These are phyloP conservation scores for Saturnispora hagleri DNA, from an alignment of 805 yeast genomes.

Conservation along the genomic window DNA sequence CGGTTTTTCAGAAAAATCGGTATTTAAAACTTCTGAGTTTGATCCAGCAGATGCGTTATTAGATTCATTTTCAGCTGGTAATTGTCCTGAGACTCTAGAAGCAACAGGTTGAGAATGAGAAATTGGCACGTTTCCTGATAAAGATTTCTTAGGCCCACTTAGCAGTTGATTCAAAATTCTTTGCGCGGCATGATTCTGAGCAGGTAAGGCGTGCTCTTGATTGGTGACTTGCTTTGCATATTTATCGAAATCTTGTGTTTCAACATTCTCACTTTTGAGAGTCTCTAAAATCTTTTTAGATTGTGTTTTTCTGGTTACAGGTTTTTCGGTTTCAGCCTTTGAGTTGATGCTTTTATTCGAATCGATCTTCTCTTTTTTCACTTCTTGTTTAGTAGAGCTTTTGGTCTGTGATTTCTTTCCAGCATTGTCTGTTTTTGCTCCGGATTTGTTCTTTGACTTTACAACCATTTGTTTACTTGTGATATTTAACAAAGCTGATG, in stretches of 20 bases:
- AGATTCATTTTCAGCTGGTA: not conserved
- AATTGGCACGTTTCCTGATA: constrained; percentile 5
- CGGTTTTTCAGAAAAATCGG: not conserved
- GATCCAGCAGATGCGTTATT: not conserved
- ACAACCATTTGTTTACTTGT: constrained; percentile 66
- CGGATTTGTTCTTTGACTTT: constrained; percentile 48
- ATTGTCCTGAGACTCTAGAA: not conserved
- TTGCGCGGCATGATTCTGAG: constrained; percentile 16
- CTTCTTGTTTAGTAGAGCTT: constrained; percentile 12
- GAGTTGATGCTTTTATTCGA: not conserved
- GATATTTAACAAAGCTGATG: constrained; percentile 72
- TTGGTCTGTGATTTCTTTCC: constrained; percentile 22
- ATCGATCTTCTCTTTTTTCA: not conserved
- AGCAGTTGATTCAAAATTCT: constrained; percentile 20
- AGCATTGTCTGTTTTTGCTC: not conserved
- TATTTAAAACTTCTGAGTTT: not conserved
- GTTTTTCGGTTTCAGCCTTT: not conserved
- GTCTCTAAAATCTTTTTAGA: not conserved
- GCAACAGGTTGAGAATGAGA: not conserved
- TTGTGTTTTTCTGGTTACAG: constrained; percentile 1
- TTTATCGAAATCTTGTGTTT: not conserved
- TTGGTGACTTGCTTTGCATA: not conserved
- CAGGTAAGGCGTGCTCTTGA: not conserved
- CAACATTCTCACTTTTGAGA: not conserved
- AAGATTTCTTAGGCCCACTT: constrained; percentile 14